phyloP scores from a whole-genome alignment of 148 eudicot genomes.

The Rhododendron henanense region DNA sequence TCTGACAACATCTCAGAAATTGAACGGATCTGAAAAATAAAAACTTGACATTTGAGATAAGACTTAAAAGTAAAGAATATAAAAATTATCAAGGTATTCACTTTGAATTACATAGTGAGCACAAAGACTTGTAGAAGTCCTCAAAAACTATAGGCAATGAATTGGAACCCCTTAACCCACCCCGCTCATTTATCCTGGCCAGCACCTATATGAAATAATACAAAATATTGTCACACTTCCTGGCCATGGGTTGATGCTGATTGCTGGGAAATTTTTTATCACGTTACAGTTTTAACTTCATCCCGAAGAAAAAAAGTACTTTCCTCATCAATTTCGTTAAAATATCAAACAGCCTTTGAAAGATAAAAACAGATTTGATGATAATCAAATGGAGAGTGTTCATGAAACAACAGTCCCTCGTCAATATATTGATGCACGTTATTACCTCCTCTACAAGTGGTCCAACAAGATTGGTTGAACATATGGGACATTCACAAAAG shows the following conservation, averaged over 20 bases:
- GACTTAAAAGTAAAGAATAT: background rate
- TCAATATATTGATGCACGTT: background rate
- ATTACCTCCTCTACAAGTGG: slow-evolving; percentile 11
- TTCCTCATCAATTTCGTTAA: background rate
- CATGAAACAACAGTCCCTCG: background rate
- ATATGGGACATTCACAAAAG: slow-evolving; percentile 15
- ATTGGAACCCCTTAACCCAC: background rate
- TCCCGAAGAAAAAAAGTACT: background rate
- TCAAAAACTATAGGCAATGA: background rate
- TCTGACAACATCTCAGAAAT: background rate
- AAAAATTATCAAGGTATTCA: background rate
- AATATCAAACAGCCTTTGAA: background rate
- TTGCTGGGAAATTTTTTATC: background rate
- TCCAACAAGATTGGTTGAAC: slow-evolving; percentile 7
- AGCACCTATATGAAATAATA: background rate
- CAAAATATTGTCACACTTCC: background rate
- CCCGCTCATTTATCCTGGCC: background rate
- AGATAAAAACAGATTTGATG: background rate
- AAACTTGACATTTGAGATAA: background rate
- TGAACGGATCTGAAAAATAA: background rate
- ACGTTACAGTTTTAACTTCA: background rate
- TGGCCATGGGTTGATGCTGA: background rate
- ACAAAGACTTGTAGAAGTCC: background rate
- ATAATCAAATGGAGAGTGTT: background rate
- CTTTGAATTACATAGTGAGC: background rate